Conservation (phyloP, 495 filamentous ascomycete genomes). For the Thozetella sp. region DNA sequence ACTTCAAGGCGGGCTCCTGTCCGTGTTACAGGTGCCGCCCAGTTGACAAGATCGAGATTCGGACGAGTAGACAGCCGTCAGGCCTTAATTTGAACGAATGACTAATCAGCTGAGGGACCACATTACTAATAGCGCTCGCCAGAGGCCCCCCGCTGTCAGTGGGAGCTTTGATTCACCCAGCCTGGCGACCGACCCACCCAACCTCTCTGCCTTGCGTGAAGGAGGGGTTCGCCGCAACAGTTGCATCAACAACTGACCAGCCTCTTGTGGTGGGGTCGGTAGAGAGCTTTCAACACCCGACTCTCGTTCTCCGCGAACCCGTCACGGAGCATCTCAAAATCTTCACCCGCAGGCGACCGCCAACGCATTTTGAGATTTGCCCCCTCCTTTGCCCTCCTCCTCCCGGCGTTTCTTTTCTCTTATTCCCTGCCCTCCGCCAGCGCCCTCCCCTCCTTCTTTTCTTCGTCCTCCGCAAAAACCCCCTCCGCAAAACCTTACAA, state of each 20-base stretch:
- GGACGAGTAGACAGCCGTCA: background rate
- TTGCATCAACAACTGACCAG: conserved; percentile 3
- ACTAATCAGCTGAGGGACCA: background rate
- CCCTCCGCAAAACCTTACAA: background rate
- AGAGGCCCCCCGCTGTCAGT: background rate
- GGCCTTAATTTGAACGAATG: background rate
- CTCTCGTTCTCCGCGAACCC: background rate
- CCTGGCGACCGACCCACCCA: background rate
- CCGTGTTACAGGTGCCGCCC: too few species aligned
- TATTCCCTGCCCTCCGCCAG: background rate
- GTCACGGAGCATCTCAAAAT: conserved; percentile 2
- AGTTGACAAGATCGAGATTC: background rate
- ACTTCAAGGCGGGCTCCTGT: too few species aligned
- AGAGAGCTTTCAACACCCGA: conserved; percentile 3
- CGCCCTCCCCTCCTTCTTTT: background rate
- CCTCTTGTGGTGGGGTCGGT: conserved; percentile 1
- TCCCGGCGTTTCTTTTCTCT: background rate
- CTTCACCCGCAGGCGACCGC: background rate
- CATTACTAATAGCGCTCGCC: background rate
- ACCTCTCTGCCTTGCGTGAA: background rate
- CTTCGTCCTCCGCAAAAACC: background rate
- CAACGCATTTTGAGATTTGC: background rate
- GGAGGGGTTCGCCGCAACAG: background rate
- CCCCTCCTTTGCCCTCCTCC: too few species aligned
- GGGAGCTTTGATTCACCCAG: conserved; percentile 2